phyloP scores from a whole-genome alignment of 148 eudicot species.

The Vaccinium darrowii region DNA sequence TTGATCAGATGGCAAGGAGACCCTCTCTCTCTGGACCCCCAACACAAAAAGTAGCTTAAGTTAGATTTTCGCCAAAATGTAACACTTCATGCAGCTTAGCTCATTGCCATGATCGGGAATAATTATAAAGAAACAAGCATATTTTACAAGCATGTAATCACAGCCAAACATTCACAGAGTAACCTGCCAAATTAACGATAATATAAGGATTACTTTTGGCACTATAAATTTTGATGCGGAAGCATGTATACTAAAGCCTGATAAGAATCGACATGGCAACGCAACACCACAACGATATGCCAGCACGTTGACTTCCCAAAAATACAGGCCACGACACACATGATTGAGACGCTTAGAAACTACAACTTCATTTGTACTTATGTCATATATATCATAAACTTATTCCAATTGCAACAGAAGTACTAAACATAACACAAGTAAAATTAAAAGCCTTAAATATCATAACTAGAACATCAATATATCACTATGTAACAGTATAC shows the following conservation, averaged over 20 bases:
- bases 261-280: neutral
- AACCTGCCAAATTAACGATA: conserved; percentile 1
- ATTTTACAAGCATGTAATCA: neutral
- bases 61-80: conserved; percentile 3
- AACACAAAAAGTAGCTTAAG: conserved; percentile 12
- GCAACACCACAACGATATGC: neutral
- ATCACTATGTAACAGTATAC: neutral
- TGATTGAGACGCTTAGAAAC: neutral
- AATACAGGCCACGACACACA: neutral
- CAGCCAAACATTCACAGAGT: neutral
- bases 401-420: neutral
- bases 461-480: neutral
- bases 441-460: neutral
- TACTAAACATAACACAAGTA: neutral
- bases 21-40: conserved; percentile 30
- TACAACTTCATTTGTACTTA: neutral
- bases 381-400: neutral
- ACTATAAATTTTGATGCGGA: neutral
- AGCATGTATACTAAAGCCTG: neutral
- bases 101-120: neutral
- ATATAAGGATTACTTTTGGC: neutral
- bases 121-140: neutral
- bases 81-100: conserved; percentile 1
- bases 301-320: neutral
- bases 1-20: conserved; percentile 32